Evolutionary conservation across 805 yeast species (phyloP), one percentile per base, ranked within the genome.

Genomic region (Saccharomycopsis synnaedendra): DNA sequence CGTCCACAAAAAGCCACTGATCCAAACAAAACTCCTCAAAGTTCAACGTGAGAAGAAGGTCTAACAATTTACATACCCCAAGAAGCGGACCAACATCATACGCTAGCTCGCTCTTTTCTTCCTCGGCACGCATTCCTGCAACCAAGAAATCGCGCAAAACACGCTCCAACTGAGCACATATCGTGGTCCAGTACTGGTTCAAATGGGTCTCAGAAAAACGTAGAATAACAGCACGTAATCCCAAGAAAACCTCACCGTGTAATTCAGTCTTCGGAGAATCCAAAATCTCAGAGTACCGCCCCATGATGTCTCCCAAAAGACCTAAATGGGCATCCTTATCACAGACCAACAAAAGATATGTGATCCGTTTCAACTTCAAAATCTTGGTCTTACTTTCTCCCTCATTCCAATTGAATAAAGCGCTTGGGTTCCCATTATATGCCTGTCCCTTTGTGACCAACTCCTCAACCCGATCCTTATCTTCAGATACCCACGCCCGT

Each of bases 1-100:
- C 86, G 31, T 80, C 71, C 7, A 90, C 75, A 58, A 87, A 93
- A 1, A 93, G 66, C 97, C 97, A 90, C 57, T 87, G 93, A 52
- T 76, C 64, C 59, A 62, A 76, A 58, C 63, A 80, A 81, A 68
- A 90, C 72, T 87, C 95, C 59, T 89, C 97, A 39, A 72, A 71
- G 36, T 79, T 76, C 48, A 88, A 55, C 1, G 82, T 68, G 27
- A 90, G 60, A 28, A 88, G 61, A 32, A 84, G 71, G 59, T 90
- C 98, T 42, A 93, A 66, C 10, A 93, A 65, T 61, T 89, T 90
- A 57, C 87, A 81, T 0, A 82, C 84, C 48, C 75, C 74, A 34
- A 82, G 64, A 3, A 78, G 55, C 9, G 75, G 58, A 29, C 57
- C 59, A 34, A 71, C 57, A 3, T 58, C 57, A 2, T 62, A 58